Percentiles rank a stretch among this genome's conserved stretches.
Conservation (phyloP, 805 yeast species). For the Kluyveromyces starmeri region DNA sequence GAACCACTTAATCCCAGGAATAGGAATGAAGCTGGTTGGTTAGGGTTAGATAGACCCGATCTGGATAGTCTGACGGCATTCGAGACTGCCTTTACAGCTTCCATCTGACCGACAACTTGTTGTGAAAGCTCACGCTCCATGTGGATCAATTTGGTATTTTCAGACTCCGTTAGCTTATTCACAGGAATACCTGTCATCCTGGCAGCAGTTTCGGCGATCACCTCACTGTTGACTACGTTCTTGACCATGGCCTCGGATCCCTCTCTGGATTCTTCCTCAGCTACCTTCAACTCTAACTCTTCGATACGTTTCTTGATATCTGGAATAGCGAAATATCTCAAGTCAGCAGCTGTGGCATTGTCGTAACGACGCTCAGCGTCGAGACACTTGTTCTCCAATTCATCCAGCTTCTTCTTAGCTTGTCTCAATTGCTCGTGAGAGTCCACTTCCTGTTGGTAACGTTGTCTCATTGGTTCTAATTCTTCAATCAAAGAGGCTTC, state of each 20-base stretch:
- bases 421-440: constrained; percentile 87
- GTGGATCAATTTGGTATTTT: constrained; percentile 83
- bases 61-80: constrained; percentile 89
- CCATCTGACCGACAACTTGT: constrained; percentile 90
- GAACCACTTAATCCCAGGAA: constrained; percentile 95
- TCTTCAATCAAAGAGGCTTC: constrained; percentile 81
- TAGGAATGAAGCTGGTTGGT: constrained; percentile 92
- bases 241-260: constrained; percentile 60
- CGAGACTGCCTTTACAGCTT: constrained; percentile 92
- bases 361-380: constrained; percentile 98
- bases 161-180: constrained; percentile 87
- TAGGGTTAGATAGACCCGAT: constrained; percentile 92
- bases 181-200: constrained; percentile 96
- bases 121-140: constrained; percentile 83
- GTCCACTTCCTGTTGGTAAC: constrained; percentile 76
- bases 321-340: constrained; percentile 95
- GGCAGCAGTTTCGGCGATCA: constrained; percentile 95
- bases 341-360: constrained; percentile 88
- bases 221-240: constrained; percentile 86
- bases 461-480: constrained; percentile 73
- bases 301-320: constrained; percentile 71
- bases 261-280: constrained; percentile 61
- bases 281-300: constrained; percentile 65
- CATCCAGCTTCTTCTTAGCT: constrained; percentile 86
- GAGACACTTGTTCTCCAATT: constrained; percentile 80